Evolutionary conservation across 148 eudicot genomes (phyloP), one percentile per base, ranked within the genome.

Genomic region (Persicaria maculosa): DNA sequence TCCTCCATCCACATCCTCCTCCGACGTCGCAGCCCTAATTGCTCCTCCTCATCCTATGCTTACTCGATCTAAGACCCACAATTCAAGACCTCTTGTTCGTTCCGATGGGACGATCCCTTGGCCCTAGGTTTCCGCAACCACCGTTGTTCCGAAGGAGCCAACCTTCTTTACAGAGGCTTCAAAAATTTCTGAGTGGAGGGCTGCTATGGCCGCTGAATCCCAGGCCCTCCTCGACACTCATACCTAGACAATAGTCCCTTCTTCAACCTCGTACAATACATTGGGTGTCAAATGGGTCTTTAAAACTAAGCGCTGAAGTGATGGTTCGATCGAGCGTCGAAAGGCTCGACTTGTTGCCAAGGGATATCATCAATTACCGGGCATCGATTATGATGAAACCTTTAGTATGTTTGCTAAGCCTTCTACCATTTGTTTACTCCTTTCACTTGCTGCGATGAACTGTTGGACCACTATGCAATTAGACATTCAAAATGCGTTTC

Each of bases 271-370:
- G 1, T 31, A 50, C 5, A 17, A 73, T 12, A 15, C 19, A 50
- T 22, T 73, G 46, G 43, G 59, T 5, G 14, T 5, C 10, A n/a
- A 25, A 22, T 73, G 75, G 59, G 61, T 73, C 7, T 53, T 50
- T 11, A 9, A 40, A 4, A 31, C 20, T 9, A 73, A 73, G 10
- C 6, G 14, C 2, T 1, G 52, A 2, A 6, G 40, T 9, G 44
- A 73, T 73, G 75, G 59, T 4, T 14, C n/a, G 1, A 22, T 73
- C 16, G 58, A 50, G 11, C 11, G 59, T 2, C 25, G 16, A 6
- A 73, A 73, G 14, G 75, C 75, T 7, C 36, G 62, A n/a, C 75
- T 73, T n/a, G 61, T 50, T 8, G 62, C 75, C 16, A 73, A 73
- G 20, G 44, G 59, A 7, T 73, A 9, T 11, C 36, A 50, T 50